phyloP scores from a whole-genome alignment of 2,329 filamentous ascomycete genomes.

The Thielaviopsis euricoi region DNA sequence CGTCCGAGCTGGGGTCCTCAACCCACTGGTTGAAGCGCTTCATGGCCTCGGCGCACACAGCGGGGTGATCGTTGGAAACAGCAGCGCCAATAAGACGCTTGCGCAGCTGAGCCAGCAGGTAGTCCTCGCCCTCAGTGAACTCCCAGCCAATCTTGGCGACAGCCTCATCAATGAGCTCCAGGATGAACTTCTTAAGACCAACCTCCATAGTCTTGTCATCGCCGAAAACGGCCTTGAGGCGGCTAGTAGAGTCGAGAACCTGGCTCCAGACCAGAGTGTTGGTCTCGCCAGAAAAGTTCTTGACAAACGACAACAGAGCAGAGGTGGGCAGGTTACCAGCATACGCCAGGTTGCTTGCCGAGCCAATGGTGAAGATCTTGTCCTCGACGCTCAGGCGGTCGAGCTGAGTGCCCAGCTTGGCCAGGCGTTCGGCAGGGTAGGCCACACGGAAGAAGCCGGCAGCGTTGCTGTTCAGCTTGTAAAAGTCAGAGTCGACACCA shows the following conservation, averaged over 20 bases:
- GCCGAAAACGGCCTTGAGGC: conserved; percentile 71
- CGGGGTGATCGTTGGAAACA: conserved; percentile 60
- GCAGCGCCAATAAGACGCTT: conserved; percentile 65
- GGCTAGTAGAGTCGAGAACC: conserved; percentile 58
- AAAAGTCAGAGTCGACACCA: conserved; percentile 63
- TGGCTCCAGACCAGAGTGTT: conserved; percentile 85
- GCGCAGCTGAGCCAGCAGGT: conserved; percentile 65
- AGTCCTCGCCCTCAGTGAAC: conserved; percentile 61
- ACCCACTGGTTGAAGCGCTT: conserved; percentile 69
- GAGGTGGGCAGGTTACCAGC: conserved; percentile 72
- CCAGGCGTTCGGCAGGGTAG: conserved; percentile 70
- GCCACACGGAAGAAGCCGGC: conserved; percentile 86
- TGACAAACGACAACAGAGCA: conserved; percentile 64
- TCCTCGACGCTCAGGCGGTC: conserved; percentile 67
- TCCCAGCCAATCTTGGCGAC: conserved; percentile 77
- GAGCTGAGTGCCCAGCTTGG: conserved; percentile 62
- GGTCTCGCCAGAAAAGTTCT: conserved; percentile 66
- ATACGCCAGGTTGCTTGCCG: conserved; percentile 75
- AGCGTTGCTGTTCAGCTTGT: conserved; percentile 83
- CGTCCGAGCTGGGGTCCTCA: conserved; percentile 45
- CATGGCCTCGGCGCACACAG: conserved; percentile 55
- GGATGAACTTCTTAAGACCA: conserved; percentile 61
- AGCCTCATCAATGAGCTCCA: conserved; percentile 59
- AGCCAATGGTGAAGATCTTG: conserved; percentile 83
- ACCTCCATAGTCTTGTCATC: conserved; percentile 55